Evolutionary conservation across 371 early-diverging fungal genomes (phyloP), one percentile per base, ranked within the genome.

Genomic region (Entomophthora muscae): DNA sequence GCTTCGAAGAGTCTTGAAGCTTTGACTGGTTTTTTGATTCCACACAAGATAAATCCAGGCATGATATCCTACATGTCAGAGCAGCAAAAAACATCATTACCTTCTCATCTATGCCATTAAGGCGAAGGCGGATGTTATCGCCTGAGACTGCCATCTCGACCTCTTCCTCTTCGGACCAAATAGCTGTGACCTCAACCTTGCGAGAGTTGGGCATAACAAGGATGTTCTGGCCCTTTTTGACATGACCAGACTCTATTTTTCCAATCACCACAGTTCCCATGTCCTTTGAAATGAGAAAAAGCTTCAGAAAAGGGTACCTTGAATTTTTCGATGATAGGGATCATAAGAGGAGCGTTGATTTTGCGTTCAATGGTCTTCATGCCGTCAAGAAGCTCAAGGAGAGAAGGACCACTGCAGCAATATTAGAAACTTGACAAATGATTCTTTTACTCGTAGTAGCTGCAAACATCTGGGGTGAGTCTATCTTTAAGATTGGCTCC

Each of bases 231-330:
- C 93, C 93, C 79, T 89, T 86, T 76, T 82, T 83, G 66, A 98
- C 70, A 58, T 78, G 75, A 52, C 98, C 98, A 52, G 91, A 87
- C 72, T 98, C 98, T 64, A 98, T 82, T 78, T 98, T 98, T 65
- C 98, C 98, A 22, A 83, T 83, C 57, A 95, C 81, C 53, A 95
- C 78, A 3, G 93, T 92, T 68, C 98, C 98, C 95, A 95, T 93
- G 69, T 98, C 96, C 83, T 80, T 66, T 27, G 27, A 66, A 52
- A 65, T 32, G 64, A 33, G 53, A 31, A 55, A 32, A 24, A 23
- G 27, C 13, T 27, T 26, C 1, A 56, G 51, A 27, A 33, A 29
- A 12, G 33, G 23, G 60, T 70, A 79, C 83, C 80, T 89, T 89
- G 78, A 87, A 89, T 74, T 90, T 93, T 70, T 93, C 95, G 66